Conservation (phyloP, 2,329 filamentous ascomycete species). For the Fusarium fracticaudum region DNA sequence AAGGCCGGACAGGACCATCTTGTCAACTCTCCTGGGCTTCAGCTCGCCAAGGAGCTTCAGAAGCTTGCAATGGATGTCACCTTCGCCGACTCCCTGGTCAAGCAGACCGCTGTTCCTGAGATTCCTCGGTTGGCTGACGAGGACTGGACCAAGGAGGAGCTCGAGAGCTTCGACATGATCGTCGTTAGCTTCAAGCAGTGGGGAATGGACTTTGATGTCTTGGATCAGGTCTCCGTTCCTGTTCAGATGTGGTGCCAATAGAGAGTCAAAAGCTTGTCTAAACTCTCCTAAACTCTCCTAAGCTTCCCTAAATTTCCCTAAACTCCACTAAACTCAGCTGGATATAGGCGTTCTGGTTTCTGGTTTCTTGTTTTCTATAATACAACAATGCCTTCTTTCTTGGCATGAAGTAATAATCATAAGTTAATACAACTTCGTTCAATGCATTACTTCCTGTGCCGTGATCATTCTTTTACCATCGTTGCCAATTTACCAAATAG, state of each 20-base stretch:
- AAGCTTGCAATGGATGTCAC: conserved; percentile 25
- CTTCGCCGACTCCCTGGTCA: conserved; percentile 35
- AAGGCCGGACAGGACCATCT: conserved; percentile 39
- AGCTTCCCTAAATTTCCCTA: no score
- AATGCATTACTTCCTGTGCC: fast-evolving
- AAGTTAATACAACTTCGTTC: neutral
- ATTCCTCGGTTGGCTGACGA: conserved; percentile 24
- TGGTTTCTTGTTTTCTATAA: neutral
- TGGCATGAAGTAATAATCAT: neutral
- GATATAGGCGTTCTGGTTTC: neutral
- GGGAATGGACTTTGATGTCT: conserved; percentile 27
- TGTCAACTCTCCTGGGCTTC: conserved; percentile 31
- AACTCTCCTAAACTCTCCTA: no score
- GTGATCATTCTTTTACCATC: no score
- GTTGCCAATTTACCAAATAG: no score
- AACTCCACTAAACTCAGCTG: no score
- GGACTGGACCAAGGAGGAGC: conserved; percentile 24
- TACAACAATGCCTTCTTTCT: neutral
- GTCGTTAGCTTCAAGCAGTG: conserved; percentile 27
- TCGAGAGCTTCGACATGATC: conserved; percentile 33
- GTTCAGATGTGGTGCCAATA: conserved; percentile 33
- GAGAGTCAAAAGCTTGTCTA: neutral
- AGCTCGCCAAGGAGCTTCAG: conserved; percentile 24
- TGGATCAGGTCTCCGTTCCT: conserved; percentile 4
- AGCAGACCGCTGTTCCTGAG: conserved; percentile 20